These are phyloP conservation scores for Sanghuangporus sanghuang DNA, from an alignment of 1,284 basidiomycete genomes.

Conservation along the genomic window DNA sequence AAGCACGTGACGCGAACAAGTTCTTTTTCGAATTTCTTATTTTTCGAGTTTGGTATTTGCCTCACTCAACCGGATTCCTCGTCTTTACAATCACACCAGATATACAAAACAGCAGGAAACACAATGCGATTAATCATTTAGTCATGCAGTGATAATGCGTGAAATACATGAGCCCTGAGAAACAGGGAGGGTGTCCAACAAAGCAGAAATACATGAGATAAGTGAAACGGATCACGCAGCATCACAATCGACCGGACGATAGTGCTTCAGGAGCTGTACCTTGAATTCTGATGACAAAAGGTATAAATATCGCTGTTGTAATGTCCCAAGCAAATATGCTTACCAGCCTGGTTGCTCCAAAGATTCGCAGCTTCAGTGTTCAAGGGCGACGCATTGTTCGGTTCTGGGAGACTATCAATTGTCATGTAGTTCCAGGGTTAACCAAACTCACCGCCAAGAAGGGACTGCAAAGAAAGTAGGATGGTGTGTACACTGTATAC, in stretches of 20 bases:
- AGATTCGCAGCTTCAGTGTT: constrained; percentile 77
- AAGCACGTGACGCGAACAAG: neutral
- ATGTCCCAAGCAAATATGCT: constrained; percentile 18
- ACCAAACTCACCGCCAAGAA: constrained; percentile 65
- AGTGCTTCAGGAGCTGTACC: constrained; percentile 65
- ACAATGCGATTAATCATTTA: neutral
- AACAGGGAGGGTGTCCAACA: constrained; percentile 7
- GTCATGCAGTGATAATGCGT: neutral
- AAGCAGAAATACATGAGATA: constrained; percentile 2
- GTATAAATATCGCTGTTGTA: neutral
- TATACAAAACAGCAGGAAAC: neutral
- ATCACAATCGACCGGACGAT: constrained; percentile 53
- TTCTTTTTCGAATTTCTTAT: neutral
- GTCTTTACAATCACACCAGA: neutral
- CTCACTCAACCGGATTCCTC: too few species aligned
- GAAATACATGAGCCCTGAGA: constrained; percentile 8
- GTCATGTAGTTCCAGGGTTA: neutral
- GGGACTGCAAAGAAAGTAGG: constrained; percentile 77
- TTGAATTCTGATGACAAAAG: constrained; percentile 55
- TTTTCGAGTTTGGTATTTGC: too few species aligned
- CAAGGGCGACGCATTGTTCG: constrained; percentile 83
- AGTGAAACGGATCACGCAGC: constrained; percentile 29
- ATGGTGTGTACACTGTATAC: constrained; percentile 87
- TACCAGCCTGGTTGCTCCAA: constrained; percentile 68
- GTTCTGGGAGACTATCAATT: constrained; percentile 46